Evolutionary conservation across 192 early-diverging fungal species (phyloP).

Genomic region (Piromyces sp.): DNA sequence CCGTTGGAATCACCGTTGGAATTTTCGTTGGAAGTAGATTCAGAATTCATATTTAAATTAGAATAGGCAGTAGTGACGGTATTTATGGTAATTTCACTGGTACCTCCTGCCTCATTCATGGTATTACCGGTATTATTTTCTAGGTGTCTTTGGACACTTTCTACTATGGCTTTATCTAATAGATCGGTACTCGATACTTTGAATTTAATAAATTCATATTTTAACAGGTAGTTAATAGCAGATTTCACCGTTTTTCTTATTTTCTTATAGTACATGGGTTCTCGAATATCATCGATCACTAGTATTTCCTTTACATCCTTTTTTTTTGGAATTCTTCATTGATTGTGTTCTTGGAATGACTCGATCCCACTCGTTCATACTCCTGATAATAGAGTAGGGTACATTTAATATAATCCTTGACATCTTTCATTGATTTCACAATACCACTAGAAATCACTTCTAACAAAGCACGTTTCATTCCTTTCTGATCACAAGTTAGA

Average conservation of each 20-base stretch:
- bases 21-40: no score
- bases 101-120: no score
- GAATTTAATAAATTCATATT: neutral
- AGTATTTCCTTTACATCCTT: neutral
- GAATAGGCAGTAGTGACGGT: no score
- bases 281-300: neutral
- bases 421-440: constrained; percentile 7
- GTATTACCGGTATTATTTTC: neutral
- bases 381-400: constrained; percentile 5
- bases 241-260: neutral
- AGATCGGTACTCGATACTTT: neutral
- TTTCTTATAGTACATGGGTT: neutral
- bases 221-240: neutral
- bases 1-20: no score
- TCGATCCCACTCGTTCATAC: neutral
- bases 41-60: no score
- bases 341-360: neutral
- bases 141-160: neutral
- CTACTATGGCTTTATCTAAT: neutral
- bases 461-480: constrained; percentile 19
- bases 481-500: constrained; percentile 10
- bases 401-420: constrained; percentile 5
- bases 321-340: neutral
- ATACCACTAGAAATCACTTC: constrained; percentile 17
- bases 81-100: no score